Base-by-base conservation (phyloP, 2,329 filamentous ascomycete species). In the Aspergillus alliaceus region DNA sequence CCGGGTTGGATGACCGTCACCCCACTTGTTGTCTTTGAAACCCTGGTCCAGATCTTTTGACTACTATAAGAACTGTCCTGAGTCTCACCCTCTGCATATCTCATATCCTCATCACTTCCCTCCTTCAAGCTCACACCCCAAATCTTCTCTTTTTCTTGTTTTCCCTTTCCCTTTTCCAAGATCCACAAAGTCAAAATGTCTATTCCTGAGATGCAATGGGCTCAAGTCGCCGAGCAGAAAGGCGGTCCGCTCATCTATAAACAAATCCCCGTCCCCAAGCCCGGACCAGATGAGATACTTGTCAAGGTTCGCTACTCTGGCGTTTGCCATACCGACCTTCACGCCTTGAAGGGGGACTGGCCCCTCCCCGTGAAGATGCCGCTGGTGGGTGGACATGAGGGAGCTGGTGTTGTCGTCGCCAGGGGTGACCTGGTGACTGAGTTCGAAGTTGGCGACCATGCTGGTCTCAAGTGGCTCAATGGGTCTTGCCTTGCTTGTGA, bases 401-500 rank as follows among this genome's bases (percentile, higher is more conserved):
- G 92, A 69, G 91, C 91, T 27, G 92, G 93, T 72, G 77, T 93
- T 51, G 90, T 96, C 35, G 92, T 97, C 32, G 87, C 90, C 51
- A 84, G 84, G 61, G 93, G 93, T 67, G 81, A 88, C 18, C 84
- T 96, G 34, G 91, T 95, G 63, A 78, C 83, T 3, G 90, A 95
- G 66, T 79, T 96, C 60, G 79, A 91, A 72, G 81, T 96, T 67
- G 93, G 93, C 66, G 91, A 96, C 70, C 81, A 91, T 69, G 93
- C 87, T 60, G 93, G 93, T 72, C 85, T 98, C 76, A 96, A 91
- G 62, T 97, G 92, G 92, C 82, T 97, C 70, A 95, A 96, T 77
- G 90, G 91, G 62, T 88, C 89, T 47, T 97, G 93, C 77, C 81
- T 96, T 60, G 76, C 82, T 63, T 98, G 93, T 80, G 83, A 86